Evolutionary conservation across 164 flowering plant genomes (phyloP), one percentile per base, ranked within the genome.

Genomic region (Umbilicus rupestris): DNA sequence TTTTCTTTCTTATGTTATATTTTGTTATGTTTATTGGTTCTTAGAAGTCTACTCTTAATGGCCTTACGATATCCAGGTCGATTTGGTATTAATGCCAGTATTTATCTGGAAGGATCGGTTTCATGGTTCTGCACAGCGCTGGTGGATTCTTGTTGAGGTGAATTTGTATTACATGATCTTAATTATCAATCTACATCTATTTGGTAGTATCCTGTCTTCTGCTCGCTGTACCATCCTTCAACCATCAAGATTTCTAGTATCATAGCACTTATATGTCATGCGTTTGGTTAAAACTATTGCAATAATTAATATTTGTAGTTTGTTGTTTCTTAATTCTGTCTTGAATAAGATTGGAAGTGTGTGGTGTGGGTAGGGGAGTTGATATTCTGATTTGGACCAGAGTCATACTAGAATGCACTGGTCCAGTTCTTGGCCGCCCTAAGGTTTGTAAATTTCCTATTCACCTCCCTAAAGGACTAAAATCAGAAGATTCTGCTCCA

Each of bases 111-210:
- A 95, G 82, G 99, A 95, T 76, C 96, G 97, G 52, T 88, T 82
- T 76, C 99, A 92, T 84, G 96, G 97, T 71, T 73, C 81, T 75
- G 81, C 83, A 10, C 79, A 72, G 65, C 96, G 89, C 39, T 92
- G 97, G 97, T 92, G 94, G 97, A 90, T 95, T 76, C 83, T 95
- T 30, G 97, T 92, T 71, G 97, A 95, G 99, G 99, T 95, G 69
- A 22, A 22, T 52, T 52, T 26, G 4, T 7, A 7, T 11, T 8
- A 22, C 58, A 22, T 24, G 15, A 50, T 50, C 30, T 24, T 50
- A 30, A 50, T 10, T 5, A 22, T 7, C 58, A 20, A 50, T 22
- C 29, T 7, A 52, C 44, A 41, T 2, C 16, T 6, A 14, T 9
- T 41, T 9, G 44, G 44, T 5, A 6, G 28, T 7, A 20, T 2